A percentile compares a stretch with the other conserved stretches of the same genome.
phyloP scores from a whole-genome alignment of 768 basidiomycete species.

The Udeniomyces megalosporus region DNA sequence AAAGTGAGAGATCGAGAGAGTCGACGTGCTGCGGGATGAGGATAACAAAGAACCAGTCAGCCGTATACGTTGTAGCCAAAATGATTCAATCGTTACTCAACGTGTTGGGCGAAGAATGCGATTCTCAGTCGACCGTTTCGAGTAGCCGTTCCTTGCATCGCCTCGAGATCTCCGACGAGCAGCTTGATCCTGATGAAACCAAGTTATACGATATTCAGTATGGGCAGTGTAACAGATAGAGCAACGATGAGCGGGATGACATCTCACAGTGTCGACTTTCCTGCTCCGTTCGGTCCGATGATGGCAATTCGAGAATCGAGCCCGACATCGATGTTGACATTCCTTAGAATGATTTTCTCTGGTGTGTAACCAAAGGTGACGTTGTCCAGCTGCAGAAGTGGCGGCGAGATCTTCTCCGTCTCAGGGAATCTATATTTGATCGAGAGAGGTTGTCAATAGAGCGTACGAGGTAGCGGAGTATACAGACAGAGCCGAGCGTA shows the following conservation, averaged over 20 bases:
- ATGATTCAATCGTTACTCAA: too few relatives aligned
- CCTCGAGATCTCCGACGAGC: constrained; percentile 64
- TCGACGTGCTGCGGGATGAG: constrained; percentile 92
- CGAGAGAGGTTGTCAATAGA: not conserved
- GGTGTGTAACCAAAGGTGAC: constrained; percentile 74
- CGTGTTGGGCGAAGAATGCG: constrained; percentile 39
- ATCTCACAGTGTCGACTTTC: not conserved
- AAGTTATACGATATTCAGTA: too few relatives aligned
- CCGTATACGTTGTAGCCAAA: too few relatives aligned
- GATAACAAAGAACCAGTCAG: too few relatives aligned
- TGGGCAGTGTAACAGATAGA: not conserved
- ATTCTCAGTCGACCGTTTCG: constrained; percentile 77
- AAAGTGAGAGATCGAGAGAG: constrained; percentile 62
- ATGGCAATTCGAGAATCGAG: constrained; percentile 90
- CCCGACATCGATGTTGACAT: constrained; percentile 75
- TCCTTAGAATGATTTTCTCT: constrained; percentile 59
- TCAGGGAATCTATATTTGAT: constrained; percentile 66
- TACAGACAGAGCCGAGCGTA: not conserved
- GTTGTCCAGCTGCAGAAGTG: constrained; percentile 77
- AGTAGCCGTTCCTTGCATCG: constrained; percentile 60
- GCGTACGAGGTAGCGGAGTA: not conserved
- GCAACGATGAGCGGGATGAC: not conserved
- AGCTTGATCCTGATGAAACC: constrained; percentile 67
- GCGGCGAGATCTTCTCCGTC: constrained; percentile 92
- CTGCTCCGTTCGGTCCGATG: constrained; percentile 41